These are phyloP conservation scores for Candida labiduridarum DNA, from an alignment of 1,139 yeast genomes.

Conservation along the genomic window DNA sequence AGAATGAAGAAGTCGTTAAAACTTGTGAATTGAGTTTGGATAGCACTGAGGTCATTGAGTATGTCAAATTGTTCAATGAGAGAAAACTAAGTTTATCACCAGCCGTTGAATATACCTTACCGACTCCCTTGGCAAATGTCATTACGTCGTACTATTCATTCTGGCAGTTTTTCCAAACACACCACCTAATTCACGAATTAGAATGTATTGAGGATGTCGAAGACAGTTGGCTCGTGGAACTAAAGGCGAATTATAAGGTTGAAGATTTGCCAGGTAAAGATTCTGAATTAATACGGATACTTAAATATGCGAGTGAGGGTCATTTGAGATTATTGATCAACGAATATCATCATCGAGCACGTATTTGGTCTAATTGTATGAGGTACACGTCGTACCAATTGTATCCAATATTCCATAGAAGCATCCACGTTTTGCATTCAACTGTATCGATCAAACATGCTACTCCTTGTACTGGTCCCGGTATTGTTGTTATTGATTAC, in stretches of 20 bases:
- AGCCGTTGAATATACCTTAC: conserved; percentile 67
- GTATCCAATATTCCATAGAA: conserved; percentile 67
- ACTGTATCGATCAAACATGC: conserved; percentile 83
- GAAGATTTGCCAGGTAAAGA: conserved; percentile 38
- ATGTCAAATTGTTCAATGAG: conserved; percentile 51
- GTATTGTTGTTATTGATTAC: conserved; percentile 74
- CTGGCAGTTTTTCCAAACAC: conserved; percentile 31
- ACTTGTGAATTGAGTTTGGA: conserved; percentile 23
- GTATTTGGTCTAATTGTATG: conserved; percentile 46
- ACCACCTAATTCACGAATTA: conserved; percentile 25
- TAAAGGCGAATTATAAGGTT: conserved; percentile 29
- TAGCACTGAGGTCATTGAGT: conserved; percentile 41
- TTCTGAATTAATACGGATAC: conserved; percentile 39
- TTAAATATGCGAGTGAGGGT: conserved; percentile 37
- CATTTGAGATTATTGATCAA: conserved; percentile 29
- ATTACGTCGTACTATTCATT: conserved; percentile 55
- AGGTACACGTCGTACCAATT: conserved; percentile 43
- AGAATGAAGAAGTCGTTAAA: conserved; percentile 11
- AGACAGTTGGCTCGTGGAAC: conserved; percentile 25
- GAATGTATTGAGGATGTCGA: conserved; percentile 25
- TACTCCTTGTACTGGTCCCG: conserved; percentile 94
- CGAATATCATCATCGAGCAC: conserved; percentile 35
- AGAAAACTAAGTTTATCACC: conserved; percentile 75
- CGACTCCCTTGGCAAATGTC: conserved; percentile 59
- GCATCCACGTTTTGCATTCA: conserved; percentile 74